Evolutionary conservation across 306 rosid genomes (phyloP).

Genomic region (Echinosophora koreensis): DNA sequence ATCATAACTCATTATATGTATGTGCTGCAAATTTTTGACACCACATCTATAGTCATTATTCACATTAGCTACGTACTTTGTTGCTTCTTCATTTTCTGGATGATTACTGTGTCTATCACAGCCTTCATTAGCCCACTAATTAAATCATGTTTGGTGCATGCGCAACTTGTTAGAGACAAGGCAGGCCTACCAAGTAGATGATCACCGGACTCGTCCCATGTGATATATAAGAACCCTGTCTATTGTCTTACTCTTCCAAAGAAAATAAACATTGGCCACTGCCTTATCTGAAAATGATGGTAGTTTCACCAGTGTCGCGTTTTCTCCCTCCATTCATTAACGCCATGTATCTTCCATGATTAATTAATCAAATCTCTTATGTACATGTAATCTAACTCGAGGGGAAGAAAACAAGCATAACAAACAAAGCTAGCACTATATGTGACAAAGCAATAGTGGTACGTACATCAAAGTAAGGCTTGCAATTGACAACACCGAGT

Average conservation of each 20-base stretch:
- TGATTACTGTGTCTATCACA: background rate
- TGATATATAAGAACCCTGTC: conserved; percentile 53
- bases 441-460: conserved; percentile 29
- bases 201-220: conserved; percentile 52
- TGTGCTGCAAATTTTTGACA: background rate
- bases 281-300: conserved; percentile 45
- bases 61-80: background rate
- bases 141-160: conserved; percentile 41
- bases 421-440: conserved; percentile 41
- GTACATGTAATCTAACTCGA: conserved; percentile 48
- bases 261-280: conserved; percentile 38
- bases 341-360: conserved; percentile 41
- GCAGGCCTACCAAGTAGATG: conserved; percentile 54
- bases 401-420: conserved; percentile 45
- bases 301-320: conserved; percentile 50
- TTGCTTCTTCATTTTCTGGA: background rate
- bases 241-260: conserved; percentile 54
- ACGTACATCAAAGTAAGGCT: conserved; percentile 6
- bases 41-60: background rate
- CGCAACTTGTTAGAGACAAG: conserved; percentile 48
- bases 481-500: background rate
- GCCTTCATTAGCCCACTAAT: conserved; percentile 27
- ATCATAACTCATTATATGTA: background rate
- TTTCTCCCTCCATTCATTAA: conserved; percentile 53
- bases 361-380: conserved; percentile 44